Base-by-base conservation (phyloP, 306 rosid species). In the Cucurbita moschata region DNA sequence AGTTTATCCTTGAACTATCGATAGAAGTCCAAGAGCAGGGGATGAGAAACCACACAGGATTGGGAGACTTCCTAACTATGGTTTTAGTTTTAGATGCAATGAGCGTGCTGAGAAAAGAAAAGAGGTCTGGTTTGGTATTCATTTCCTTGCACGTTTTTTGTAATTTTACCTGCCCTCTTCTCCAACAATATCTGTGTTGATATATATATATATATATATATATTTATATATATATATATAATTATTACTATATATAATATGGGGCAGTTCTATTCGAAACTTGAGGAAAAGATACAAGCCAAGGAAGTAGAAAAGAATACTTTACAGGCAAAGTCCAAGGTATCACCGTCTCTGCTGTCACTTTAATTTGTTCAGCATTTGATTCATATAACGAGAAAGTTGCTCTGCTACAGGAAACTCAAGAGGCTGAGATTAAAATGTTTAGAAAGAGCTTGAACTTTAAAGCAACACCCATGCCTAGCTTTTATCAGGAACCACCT, bases 271-370 rank as follows among this genome's bases (percentile, higher is more conserved):
- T 95, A 95, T 79, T 54, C 96, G 68, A 89, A 95, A 81, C 96
- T 95, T 7, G 99, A 91, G 87, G 99, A 95, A 82, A 95, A 88
- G 88, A 89, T 86, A 86, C 96, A 91, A 65, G 99, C 96, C 19
- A 95, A 89, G 88, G 97, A 95, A 83, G 84, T 75, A 65, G 99
- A 95, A 83, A 83, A 89, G 86, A 95, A 76, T 81, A 83, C 83
- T 78, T 59, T 91, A 77, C 97, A 95, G 85, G 99, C 96, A 55
- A 89, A 95, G 75, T 83, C 96, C 49, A 91, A 95, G 99, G 99
- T 95, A 75, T 70, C 83, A 65, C 19, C 47, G 63, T 68, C 69
- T 81, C 50, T 75, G 19, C 68, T 70, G 9, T 73, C 72, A 69
- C 67, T 46, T 43, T 26, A 47, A 73, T 53, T 59, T 58, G 44